These are phyloP conservation scores for Aspergillus cavernicola DNA, from an alignment of 495 filamentous ascomycete species.

Conservation along the genomic window DNA sequence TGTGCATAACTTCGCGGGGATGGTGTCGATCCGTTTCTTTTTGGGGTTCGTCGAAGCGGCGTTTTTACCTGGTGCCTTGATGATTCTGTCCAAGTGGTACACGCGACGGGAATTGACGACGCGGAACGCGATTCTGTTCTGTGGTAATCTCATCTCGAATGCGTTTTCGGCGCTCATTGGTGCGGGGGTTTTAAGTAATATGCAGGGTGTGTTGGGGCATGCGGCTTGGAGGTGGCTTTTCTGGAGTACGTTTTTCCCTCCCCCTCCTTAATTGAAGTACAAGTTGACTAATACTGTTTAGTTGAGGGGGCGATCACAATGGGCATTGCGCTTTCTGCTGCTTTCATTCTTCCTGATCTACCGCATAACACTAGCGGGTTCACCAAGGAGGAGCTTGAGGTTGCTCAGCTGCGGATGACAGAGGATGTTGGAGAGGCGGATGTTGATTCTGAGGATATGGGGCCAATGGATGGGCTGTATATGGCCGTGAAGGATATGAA, in stretches of 20 bases:
- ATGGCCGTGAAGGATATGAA: constrained; percentile 66
- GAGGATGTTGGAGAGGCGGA: constrained; percentile 79
- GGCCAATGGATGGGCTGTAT: constrained; percentile 62
- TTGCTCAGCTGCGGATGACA: constrained; percentile 66
- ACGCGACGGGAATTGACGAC: constrained; percentile 40
- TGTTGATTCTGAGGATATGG: constrained; percentile 52
- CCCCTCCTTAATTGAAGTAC: too few species aligned
- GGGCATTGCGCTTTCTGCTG: constrained; percentile 35
- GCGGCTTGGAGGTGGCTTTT: constrained; percentile 68
- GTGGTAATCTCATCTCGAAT: constrained; percentile 51
- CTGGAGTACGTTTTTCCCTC: constrained; percentile 23
- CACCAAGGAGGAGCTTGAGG: constrained; percentile 59
- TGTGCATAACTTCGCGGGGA: constrained; percentile 54
- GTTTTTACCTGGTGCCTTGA: constrained; percentile 22
- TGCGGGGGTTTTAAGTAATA: constrained; percentile 40
- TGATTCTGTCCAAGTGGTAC: constrained; percentile 48
- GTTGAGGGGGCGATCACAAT: constrained; percentile 33
- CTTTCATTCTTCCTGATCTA: constrained; percentile 68
- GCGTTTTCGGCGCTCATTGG: constrained; percentile 61
- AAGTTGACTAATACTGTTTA: not conserved
- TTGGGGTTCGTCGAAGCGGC: constrained; percentile 61
- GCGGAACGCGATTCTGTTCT: constrained; percentile 42
- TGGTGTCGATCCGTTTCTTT: constrained; percentile 66
- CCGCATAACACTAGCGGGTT: constrained; percentile 69
- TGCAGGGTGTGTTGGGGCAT: constrained; percentile 40